Evolutionary conservation across 805 yeast species (phyloP).

Genomic region (Candida oleophila): DNA sequence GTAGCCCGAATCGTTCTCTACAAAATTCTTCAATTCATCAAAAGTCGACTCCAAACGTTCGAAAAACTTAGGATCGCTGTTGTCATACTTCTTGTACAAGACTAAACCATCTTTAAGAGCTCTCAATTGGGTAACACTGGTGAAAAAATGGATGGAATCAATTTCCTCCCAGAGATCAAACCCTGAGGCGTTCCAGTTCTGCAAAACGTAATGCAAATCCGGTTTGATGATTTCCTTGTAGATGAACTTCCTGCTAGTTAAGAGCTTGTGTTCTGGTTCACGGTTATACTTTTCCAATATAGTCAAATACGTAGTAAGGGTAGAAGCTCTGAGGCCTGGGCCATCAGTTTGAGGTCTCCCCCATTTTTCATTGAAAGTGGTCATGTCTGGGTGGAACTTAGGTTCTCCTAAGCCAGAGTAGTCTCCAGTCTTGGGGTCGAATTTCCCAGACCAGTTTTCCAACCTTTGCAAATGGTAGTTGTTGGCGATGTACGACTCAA

Average conservation of each 20-base stretch:
- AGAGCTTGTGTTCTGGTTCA: conserved; percentile 20
- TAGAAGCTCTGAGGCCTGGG: conserved; percentile 76
- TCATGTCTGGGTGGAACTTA: conserved; percentile 68
- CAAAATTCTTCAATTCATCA: conserved; percentile 35
- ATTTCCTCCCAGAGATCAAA: conserved; percentile 96
- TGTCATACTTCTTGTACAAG: conserved; percentile 27
- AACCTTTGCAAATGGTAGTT: conserved; percentile 61
- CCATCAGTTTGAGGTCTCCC: conserved; percentile 97
- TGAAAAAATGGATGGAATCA: conserved; percentile 73
- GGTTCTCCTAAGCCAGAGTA: conserved; percentile 83
- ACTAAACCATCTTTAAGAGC: conserved; percentile 60
- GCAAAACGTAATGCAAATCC: conserved; percentile 64
- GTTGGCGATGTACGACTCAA: conserved; percentile 65
- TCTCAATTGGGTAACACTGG: conserved; percentile 69
- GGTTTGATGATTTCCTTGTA: conserved; percentile 57
- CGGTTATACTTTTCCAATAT: conserved; percentile 32
- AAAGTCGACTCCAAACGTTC: conserved; percentile 27
- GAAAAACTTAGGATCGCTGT: conserved; percentile 22
- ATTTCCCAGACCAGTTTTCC: conserved; percentile 67
- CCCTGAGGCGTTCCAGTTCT: conserved; percentile 62
- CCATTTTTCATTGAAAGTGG: conserved; percentile 68
- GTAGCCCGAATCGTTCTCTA: conserved; percentile 44
- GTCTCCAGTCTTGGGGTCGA: conserved; percentile 25
- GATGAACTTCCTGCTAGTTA: conserved; percentile 32
- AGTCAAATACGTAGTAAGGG: conserved; percentile 57